Evolutionary conservation across 2,329 filamentous ascomycete species (phyloP), one percentile per base, ranked within the genome.

Genomic region (Phoma herbarum): DNA sequence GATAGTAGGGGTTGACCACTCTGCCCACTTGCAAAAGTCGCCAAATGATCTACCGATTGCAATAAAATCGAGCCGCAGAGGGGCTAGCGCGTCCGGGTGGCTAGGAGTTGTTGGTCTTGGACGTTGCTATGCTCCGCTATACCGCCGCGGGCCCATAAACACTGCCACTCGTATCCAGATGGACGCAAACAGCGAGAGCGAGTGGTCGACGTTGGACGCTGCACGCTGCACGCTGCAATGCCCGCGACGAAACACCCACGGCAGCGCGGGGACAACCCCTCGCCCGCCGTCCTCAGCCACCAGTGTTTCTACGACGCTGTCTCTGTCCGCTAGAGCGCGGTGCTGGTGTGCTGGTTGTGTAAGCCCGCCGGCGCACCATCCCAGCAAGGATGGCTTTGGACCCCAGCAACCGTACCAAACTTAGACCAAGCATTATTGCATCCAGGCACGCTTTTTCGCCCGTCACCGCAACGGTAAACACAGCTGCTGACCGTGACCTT

Each of bases 41-140:
- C 54, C 35, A 31, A 48, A 48, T 14, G 64, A 68, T 67, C 61
- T 62, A 55, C 64, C 62, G 64, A 67, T 42, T 60, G 60, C 60
- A 66, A 62, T 62, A 60, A 59, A 57, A 35, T 54, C 54, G 44
- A 50, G 48, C 52, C 44, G 51, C 45, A 50, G 37, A 43, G 35
- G 31, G 56, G 45, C 51, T 55, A 53, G 50, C 56, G 51, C 44
- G 10, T 18, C 22, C 23, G 35, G 11, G 29, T 37, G 29, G 45
- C 44, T 37, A 52, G 48, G 55, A 48, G 48, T 16, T 37, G 55
- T 12, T 43, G 31, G 44, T n/a, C 37, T 8, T 37, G 44, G 35
- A 33, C 31, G 35, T 42, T 42, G 35, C 26, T 31, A 29, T 39
- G 51, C 50, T 45, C 50, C 42, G 51, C 43, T 54, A 22, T 47